Conservation (phyloP, 768 basidiomycete species). For the Gyrodon lividus region DNA sequence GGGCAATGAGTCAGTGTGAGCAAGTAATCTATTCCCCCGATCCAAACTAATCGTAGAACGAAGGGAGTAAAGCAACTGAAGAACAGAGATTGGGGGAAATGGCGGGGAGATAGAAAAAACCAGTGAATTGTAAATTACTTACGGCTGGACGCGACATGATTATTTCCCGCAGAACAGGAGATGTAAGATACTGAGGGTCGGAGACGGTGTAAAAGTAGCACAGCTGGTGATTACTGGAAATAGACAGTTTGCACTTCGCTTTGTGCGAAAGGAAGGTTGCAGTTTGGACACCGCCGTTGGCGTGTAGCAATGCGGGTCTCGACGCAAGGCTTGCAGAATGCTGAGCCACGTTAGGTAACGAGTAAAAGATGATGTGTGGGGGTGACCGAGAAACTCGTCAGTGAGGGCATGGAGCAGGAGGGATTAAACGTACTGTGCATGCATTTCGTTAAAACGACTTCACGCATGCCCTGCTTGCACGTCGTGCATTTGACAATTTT, state of each 20-base stretch:
- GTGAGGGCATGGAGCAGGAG: not conserved
- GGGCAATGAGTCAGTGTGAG: too few species aligned
- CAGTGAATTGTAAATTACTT: not conserved
- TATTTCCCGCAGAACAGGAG: not conserved
- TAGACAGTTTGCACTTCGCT: constrained; percentile 75
- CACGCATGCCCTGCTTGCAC: constrained; percentile 75
- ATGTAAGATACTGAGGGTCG: not conserved
- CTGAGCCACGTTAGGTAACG: constrained; percentile 41
- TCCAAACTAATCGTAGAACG: too few species aligned
- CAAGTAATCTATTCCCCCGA: too few species aligned
- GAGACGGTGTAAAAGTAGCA: not conserved
- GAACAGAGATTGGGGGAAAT: too few species aligned
- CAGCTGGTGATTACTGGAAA: constrained; percentile 44
- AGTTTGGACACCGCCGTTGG: constrained; percentile 93
- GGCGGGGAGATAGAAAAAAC: too few species aligned
- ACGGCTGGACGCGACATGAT: not conserved
- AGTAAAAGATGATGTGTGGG: too few species aligned
- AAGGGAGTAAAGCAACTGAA: too few species aligned
- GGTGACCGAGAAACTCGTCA: not conserved
- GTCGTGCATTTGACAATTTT: constrained; percentile 85
- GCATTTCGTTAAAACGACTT: constrained; percentile 82
- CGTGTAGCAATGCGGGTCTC: constrained; percentile 86
- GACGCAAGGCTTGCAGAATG: constrained; percentile 83
- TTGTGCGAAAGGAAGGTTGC: constrained; percentile 76
- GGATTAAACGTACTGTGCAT: constrained; percentile 73